Conservation (phyloP, 1,139 yeast species). For the Zygosaccharomyces sapae region DNA sequence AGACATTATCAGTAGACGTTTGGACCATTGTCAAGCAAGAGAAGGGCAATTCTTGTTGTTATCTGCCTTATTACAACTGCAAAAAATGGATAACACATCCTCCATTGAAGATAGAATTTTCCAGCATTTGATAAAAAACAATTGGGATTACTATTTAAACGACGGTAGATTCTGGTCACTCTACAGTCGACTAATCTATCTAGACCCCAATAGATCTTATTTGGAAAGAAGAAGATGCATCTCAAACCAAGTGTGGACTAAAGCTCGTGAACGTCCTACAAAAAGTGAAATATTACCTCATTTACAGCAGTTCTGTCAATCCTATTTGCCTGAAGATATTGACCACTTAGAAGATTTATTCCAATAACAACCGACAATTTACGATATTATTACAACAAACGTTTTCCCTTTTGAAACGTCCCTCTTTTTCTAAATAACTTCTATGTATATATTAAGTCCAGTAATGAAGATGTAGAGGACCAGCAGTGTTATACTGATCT, state of each 20-base stretch:
- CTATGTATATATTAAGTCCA: conserved; percentile 15
- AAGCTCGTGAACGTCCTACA: conserved; percentile 15
- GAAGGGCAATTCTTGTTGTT: conserved; percentile 24
- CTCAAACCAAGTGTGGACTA: conserved; percentile 22
- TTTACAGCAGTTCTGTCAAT: conserved; percentile 22
- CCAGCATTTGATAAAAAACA: conserved; percentile 19
- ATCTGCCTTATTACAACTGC: conserved; percentile 23
- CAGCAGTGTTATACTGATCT: conserved; percentile 44
- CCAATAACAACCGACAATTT: conserved; percentile 3
- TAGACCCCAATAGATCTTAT: conserved; percentile 27
- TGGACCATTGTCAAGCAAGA: conserved; percentile 17
- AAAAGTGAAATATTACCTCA: conserved; percentile 6
- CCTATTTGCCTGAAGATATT: conserved; percentile 32
- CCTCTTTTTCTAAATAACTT: conserved; percentile 5
- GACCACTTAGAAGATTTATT: conserved; percentile 20
- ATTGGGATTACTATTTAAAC: conserved; percentile 20
- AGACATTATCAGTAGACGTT: conserved; percentile 21
- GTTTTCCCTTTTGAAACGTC: background rate
- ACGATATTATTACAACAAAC: background rate
- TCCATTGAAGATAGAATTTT: conserved; percentile 27
- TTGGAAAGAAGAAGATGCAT: conserved; percentile 27
- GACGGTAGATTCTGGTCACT: conserved; percentile 28
- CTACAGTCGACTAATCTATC: conserved; percentile 28
- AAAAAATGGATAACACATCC: conserved; percentile 24
- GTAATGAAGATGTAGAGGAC: conserved; percentile 21